phyloP scores from a whole-genome alignment of 2,329 filamentous ascomycete species.

The Colletotrichum paranaense region DNA sequence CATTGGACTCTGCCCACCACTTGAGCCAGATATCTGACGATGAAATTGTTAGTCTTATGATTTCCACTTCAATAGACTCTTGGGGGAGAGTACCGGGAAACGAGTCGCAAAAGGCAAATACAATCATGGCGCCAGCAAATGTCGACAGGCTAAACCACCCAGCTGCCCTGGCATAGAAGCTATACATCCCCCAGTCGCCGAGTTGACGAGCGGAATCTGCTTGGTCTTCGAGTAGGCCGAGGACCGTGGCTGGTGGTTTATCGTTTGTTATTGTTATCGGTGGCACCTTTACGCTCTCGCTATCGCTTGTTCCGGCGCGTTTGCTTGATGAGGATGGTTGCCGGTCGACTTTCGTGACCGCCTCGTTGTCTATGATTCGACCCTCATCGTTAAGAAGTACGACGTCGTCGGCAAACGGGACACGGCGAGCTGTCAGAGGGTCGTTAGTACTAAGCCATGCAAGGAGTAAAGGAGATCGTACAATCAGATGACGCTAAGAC shows the following conservation, averaged over 20 bases:
- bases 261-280: neutral
- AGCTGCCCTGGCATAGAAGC: constrained; percentile 42
- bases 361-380: neutral
- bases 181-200: constrained; percentile 29
- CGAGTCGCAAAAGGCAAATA: constrained; percentile 40
- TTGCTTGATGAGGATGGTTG: neutral
- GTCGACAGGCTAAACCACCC: constrained; percentile 40
- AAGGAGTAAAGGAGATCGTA: neutral
- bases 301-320: neutral
- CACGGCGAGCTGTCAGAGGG: constrained; percentile 22
- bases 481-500: constrained; percentile 28
- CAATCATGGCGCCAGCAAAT: constrained; percentile 39
- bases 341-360: neutral
- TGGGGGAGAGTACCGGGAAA: constrained; percentile 38
- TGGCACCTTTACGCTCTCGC: no score
- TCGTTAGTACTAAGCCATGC: neutral
- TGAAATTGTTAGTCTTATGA: neutral
- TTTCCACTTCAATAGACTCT: no score
- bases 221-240: constrained; percentile 19
- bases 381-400: constrained; percentile 14
- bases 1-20: constrained; percentile 58
- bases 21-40: constrained; percentile 55
- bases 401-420: constrained; percentile 28
- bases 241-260: neutral
- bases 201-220: constrained; percentile 27